These are phyloP conservation scores for Aspergillus intermedius DNA, from an alignment of 2,329 filamentous ascomycete genomes.

Conservation along the genomic window DNA sequence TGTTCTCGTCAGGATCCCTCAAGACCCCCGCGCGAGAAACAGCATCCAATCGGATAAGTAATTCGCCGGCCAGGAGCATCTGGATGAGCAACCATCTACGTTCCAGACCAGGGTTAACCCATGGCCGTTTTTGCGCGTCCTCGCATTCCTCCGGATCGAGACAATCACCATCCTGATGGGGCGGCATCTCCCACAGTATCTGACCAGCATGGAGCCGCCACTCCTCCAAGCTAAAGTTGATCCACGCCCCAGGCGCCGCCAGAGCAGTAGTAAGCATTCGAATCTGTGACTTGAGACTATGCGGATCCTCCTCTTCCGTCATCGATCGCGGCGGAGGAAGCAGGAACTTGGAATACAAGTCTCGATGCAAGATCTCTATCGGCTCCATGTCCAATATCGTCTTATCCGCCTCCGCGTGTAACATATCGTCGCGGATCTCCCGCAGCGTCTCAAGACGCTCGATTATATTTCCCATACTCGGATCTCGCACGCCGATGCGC, in stretches of 20 bases:
- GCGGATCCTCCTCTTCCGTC: conserved; percentile 17
- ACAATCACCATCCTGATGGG: conserved; percentile 31
- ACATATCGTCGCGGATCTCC: conserved; percentile 27
- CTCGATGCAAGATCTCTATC: conserved; percentile 25
- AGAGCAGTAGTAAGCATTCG: conserved; percentile 39
- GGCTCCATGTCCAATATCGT: conserved; percentile 32
- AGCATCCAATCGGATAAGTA: conserved; percentile 50
- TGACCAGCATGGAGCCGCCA: conserved; percentile 43
- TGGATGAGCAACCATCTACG: conserved; percentile 51
- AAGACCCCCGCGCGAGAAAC: conserved; percentile 37
- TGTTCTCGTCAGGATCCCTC: conserved; percentile 28
- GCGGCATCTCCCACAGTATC: conserved; percentile 36
- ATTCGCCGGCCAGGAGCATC: conserved; percentile 48
- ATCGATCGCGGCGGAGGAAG: conserved; percentile 28
- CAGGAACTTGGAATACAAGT: conserved; percentile 34
- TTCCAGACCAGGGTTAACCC: conserved; percentile 30
- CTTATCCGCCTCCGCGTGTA: conserved; percentile 22
- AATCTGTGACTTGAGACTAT: conserved; percentile 41
- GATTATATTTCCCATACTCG: conserved; percentile 26
- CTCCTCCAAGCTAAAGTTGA: conserved; percentile 42
- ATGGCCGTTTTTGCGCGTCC: conserved; percentile 12
- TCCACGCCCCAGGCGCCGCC: conserved; percentile 40
- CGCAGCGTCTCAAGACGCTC: conserved; percentile 30
- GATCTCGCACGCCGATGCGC: conserved; percentile 35
- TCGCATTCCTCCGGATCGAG: conserved; percentile 9